phyloP scores from a whole-genome alignment of 2,329 filamentous ascomycete species.

The Epichloe hybrida region DNA sequence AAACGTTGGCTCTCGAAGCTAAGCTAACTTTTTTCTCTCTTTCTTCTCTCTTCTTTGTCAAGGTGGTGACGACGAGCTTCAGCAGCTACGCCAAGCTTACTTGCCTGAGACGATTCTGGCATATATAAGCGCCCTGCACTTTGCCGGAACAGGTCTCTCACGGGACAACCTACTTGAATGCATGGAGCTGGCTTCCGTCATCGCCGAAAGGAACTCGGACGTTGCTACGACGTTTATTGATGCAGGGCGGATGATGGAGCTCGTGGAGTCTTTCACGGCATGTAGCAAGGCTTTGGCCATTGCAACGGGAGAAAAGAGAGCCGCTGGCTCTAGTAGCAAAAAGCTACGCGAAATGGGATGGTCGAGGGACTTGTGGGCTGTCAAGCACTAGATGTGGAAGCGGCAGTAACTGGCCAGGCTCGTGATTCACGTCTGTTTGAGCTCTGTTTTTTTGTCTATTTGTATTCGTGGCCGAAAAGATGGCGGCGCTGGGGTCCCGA shows the following conservation, averaged over 20 bases:
- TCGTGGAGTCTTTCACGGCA: constrained; percentile 63
- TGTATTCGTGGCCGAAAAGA: background rate
- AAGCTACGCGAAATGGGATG: constrained; percentile 49
- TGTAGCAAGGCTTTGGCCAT: constrained; percentile 60
- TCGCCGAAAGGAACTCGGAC: constrained; percentile 59
- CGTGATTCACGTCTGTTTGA: background rate
- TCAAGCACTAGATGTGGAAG: constrained; percentile 22
- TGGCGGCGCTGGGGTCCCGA: background rate
- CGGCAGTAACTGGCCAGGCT: background rate
- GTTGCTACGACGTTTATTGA: constrained; percentile 51
- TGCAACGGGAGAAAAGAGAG: constrained; percentile 40
- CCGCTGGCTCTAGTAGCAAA: constrained; percentile 36
- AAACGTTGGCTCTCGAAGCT: background rate
- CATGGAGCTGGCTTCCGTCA: constrained; percentile 69
- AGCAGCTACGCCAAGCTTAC: constrained; percentile 58
- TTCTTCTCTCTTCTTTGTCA: background rate
- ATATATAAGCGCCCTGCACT: constrained; percentile 70
- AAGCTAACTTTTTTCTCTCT: background rate
- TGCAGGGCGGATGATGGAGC: constrained; percentile 56
- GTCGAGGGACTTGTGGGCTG: constrained; percentile 49
- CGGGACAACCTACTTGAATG: constrained; percentile 68
- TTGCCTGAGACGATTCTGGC: constrained; percentile 76
- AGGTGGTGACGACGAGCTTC: constrained; percentile 45
- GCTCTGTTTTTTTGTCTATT: background rate
- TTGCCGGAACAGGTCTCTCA: constrained; percentile 59